phyloP scores from a whole-genome alignment of 331 rosid genomes.

The Rosa hybrid region DNA sequence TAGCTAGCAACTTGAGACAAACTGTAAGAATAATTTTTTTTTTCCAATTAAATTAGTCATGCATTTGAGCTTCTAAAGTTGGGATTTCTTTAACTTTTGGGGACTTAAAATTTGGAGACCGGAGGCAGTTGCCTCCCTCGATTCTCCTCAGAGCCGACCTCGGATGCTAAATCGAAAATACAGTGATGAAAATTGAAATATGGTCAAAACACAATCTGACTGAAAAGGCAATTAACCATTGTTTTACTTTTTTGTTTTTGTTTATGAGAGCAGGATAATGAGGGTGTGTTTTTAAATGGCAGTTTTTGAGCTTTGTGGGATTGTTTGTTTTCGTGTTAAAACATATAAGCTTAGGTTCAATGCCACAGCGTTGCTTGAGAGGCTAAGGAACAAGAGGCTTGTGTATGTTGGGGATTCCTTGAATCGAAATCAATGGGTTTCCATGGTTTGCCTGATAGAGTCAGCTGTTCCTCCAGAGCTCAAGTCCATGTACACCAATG shows the following conservation, averaged over 20 bases:
- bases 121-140: too few relatives aligned
- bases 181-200: background rate
- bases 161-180: background rate
- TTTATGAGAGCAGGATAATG: background rate
- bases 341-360: constrained; percentile 65
- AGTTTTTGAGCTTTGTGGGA: constrained; percentile 59
- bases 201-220: background rate
- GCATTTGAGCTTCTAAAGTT: too few relatives aligned
- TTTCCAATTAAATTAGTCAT: too few relatives aligned
- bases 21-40: too few relatives aligned
- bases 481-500: constrained; percentile 67
- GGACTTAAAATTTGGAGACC: too few relatives aligned
- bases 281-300: background rate
- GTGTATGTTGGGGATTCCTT: constrained; percentile 90
- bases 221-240: background rate
- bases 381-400: constrained; percentile 84
- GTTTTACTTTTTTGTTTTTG: background rate
- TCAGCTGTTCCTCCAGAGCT: constrained; percentile 37
- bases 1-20: too few relatives aligned
- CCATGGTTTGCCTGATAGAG: constrained; percentile 80
- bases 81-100: too few relatives aligned
- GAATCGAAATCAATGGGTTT: constrained; percentile 91
- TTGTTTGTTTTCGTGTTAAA: constrained; percentile 52
- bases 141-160: too few relatives aligned
- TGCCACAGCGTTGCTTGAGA: constrained; percentile 75